phyloP scores from a whole-genome alignment of 139 green algal genomes.

The Chlorella sp. region DNA sequence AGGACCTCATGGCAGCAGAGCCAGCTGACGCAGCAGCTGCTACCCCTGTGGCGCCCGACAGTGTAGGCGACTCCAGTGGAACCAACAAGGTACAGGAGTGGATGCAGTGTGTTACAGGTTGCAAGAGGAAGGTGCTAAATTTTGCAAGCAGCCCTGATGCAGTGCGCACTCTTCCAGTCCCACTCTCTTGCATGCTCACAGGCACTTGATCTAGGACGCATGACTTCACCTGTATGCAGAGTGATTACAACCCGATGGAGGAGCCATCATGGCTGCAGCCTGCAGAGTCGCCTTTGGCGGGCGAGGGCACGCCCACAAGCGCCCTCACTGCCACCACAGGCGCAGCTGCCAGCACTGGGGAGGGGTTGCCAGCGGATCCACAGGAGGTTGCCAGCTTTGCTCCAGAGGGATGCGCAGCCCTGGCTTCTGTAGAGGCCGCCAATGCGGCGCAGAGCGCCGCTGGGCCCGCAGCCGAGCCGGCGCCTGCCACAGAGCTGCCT shows the following conservation, averaged over 20 bases:
- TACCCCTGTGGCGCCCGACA: not conserved
- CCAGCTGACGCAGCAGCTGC: not conserved
- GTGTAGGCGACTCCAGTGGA: not conserved
- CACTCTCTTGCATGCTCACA: too few species aligned
- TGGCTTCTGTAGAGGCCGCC: not conserved
- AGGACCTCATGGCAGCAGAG: constrained; percentile 3
- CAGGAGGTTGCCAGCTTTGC: constrained; percentile 17
- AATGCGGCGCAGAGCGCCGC: not conserved
- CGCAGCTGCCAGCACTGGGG: not conserved
- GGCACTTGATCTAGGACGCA: too few species aligned
- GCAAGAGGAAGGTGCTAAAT: too few species aligned
- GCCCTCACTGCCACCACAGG: constrained; percentile 3
- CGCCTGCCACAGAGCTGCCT: not conserved
- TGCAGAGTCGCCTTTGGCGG: constrained; percentile 9
- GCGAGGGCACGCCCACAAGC: constrained; percentile 20
- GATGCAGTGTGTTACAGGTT: too few species aligned
- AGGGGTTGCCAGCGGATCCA: not conserved
- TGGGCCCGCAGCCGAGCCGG: not conserved
- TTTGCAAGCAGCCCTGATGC: too few species aligned
- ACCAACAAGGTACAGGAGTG: not conserved
- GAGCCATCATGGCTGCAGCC: constrained; percentile 73
- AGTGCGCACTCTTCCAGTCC: too few species aligned
- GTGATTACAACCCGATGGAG: constrained; percentile 74
- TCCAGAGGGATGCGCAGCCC: not conserved
- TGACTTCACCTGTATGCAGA: too few species aligned